A percentile compares a stretch with the other conserved stretches of the same genome.
phyloP scores from a whole-genome alignment of 768 basidiomycete species.

The Ramaria sp. region DNA sequence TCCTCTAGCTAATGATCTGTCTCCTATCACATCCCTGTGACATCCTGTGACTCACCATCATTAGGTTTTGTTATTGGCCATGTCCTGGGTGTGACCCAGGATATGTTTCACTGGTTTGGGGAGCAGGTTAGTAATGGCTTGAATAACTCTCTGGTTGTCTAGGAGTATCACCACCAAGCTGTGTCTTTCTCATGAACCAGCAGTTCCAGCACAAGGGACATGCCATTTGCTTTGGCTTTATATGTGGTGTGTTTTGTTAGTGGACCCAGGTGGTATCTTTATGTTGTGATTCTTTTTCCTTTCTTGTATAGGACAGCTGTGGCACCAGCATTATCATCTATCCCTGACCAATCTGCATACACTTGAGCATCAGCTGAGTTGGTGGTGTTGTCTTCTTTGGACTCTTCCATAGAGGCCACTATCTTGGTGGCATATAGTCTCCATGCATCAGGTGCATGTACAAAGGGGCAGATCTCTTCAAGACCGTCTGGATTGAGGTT shows the following conservation, averaged over 20 bases:
- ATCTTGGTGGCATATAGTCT: not conserved
- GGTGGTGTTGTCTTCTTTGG: not conserved
- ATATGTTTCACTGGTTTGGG: too few relatives aligned
- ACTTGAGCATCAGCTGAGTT: not conserved
- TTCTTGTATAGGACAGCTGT: not conserved
- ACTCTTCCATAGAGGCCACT: not conserved
- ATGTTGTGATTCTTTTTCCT: not conserved
- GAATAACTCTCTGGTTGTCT: conserved; percentile 9
- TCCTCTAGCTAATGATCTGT: too few relatives aligned
- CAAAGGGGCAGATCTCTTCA: not conserved
- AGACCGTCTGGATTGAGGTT: conserved; percentile 10
- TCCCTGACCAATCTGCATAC: conserved; percentile 10
- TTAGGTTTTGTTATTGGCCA: too few relatives aligned
- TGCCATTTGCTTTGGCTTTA: conserved; percentile 5
- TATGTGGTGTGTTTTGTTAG: conserved; percentile 5
- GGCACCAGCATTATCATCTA: not conserved
- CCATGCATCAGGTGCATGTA: not conserved
- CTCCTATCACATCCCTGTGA: too few relatives aligned
- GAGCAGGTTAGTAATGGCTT: too few relatives aligned
- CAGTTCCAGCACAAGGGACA: not conserved
- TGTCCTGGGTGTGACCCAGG: too few relatives aligned
- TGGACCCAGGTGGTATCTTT: not conserved
- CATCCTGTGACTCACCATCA: too few relatives aligned
- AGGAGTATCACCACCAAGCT: not conserved
- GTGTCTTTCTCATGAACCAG: not conserved